Base-by-base conservation (phyloP, 2,329 filamentous ascomycete genomes). In the Parastagonospora avenae region DNA sequence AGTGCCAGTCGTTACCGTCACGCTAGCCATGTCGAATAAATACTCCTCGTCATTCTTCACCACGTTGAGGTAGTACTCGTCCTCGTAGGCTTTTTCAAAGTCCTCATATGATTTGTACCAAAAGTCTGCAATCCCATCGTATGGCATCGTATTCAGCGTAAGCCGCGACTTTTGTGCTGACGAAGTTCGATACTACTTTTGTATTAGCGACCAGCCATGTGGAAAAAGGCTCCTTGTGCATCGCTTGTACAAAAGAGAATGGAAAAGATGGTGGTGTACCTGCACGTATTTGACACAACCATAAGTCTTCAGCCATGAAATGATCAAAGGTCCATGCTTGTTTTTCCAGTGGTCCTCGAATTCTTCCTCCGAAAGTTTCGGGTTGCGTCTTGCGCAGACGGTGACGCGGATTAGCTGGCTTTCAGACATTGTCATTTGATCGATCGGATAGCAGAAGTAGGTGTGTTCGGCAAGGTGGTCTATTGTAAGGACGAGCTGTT, bases 91-190 rank as follows among this genome's bases (percentile, higher is more conserved):
- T 32, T 47, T 54, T 35, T 67, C 52, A 16, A 62, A 68, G 33
- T 67, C 61, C 27, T 65, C 57, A 11, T 58, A 67, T 2, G 52
- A 61, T 33, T 42, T 56, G 14, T 66, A 56, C 44, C 59, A 67
- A 39, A 69, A 69, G 24, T 66, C 64, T 10, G 56, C 63, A 45
- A 60, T 62, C 19, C 60, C 62, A 35, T 62, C 62, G 37, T 59
- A 67, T 0, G 57, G 46, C 10, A 60, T 42, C 2, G 55, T 52
- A 43, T 53, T 52, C 37, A 63, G 52, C 11, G 44, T 46, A 10
- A 57, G 51, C 29, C 59, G 52, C 4, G 49, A 45, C 40, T 62
- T 60, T 29, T 58, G 48, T 6, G 50, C 35, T 2, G 57, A 62
- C 10, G 55, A 55, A 3, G 64, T 67, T 44, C 63, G 64, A 29